These are phyloP conservation scores for Lyophyllum semitale DNA, from an alignment of 768 basidiomycete species.

Conservation along the genomic window DNA sequence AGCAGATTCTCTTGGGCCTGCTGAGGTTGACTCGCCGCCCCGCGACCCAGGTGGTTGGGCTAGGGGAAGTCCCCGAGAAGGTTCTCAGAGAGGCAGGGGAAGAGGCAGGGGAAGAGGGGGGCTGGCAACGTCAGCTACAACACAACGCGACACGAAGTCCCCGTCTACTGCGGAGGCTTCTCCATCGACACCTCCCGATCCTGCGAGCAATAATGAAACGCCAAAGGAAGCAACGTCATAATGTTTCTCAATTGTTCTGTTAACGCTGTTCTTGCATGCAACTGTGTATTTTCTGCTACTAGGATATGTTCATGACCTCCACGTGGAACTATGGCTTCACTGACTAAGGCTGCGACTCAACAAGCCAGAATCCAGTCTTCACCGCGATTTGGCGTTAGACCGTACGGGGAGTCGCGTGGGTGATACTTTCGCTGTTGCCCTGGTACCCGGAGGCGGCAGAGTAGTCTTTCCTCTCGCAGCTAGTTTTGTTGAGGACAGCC, in stretches of 20 bases:
- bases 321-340: not conserved
- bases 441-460: not conserved
- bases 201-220: slow-evolving; percentile 4
- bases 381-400: not conserved
- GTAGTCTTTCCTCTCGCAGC: not conserved
- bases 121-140: not conserved
- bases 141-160: slow-evolving; percentile 1
- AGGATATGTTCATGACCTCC: slow-evolving; percentile 4
- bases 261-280: not conserved
- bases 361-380: not conserved
- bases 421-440: not conserved
- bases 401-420: slow-evolving; percentile 11
- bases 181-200: not conserved
- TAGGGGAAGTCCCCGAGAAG: slow-evolving; percentile 30
- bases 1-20: slow-evolving; percentile 1
- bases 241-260: not conserved
- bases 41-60: slow-evolving; percentile 24
- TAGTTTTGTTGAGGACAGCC: slow-evolving; percentile 16
- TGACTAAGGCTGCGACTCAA: not conserved
- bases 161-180: not conserved
- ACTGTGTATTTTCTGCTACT: slow-evolving; percentile 11
- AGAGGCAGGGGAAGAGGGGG: slow-evolving; percentile 40
- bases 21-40: slow-evolving; percentile 9
- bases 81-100: slow-evolving; percentile 26
- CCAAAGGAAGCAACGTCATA: slow-evolving; percentile 2